A percentile compares a stretch with the other conserved stretches of the same genome.
Evolutionary conservation across 768 basidiomycete genomes (phyloP).

Genomic region (Calocera viscosa): DNA sequence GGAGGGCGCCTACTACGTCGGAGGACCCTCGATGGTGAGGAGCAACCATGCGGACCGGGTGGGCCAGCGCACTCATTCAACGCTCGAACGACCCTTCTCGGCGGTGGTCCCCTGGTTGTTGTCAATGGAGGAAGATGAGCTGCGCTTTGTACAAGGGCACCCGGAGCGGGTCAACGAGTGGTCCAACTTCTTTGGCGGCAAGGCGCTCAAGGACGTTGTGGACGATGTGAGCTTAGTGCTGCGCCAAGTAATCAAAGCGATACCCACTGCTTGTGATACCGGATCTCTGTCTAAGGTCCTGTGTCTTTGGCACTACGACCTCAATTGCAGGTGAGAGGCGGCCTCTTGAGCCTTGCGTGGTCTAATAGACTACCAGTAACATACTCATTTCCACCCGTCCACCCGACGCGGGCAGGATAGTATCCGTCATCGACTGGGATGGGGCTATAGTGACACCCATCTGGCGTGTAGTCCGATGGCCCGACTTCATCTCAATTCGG

Average conservation of each 20-base stretch:
- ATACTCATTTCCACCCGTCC: neutral
- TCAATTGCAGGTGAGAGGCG: neutral
- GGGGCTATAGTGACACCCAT: neutral
- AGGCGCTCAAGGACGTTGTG: neutral
- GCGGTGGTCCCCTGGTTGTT: neutral
- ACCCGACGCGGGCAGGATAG: neutral
- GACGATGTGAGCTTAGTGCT: neutral
- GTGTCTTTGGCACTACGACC: neutral
- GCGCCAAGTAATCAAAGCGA: neutral
- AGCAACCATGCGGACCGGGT: neutral
- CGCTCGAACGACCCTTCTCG: neutral
- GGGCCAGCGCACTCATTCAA: neutral
- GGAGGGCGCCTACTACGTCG: neutral
- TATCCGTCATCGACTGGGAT: neutral
- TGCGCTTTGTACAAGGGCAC: neutral
- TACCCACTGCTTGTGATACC: neutral
- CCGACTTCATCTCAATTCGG: neutral
- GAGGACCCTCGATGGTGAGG: neutral
- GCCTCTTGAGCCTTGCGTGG: neutral
- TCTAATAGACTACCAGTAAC: neutral
- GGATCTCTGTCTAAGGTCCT: neutral
- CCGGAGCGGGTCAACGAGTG: neutral
- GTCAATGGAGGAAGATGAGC: neutral
- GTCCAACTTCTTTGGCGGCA: neutral
- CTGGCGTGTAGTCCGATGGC: neutral